phyloP scores from a whole-genome alignment of 1,284 basidiomycete genomes.

The Papiliotrema fonsecae region DNA sequence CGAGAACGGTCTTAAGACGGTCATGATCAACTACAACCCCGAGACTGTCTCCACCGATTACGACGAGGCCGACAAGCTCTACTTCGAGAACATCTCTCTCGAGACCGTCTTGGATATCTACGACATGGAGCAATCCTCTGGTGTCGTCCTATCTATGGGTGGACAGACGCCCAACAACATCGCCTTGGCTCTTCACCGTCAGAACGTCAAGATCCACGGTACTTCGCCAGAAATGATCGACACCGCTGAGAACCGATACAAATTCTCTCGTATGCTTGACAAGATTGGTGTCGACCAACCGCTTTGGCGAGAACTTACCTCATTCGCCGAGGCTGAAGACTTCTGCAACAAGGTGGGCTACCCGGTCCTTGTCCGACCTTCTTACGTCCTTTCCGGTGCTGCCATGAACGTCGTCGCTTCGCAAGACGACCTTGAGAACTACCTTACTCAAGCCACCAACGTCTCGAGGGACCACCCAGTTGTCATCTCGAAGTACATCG shows the following conservation, averaged over 20 bases:
- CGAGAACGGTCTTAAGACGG: slow-evolving; percentile 87
- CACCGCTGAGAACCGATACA: slow-evolving; percentile 98
- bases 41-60: slow-evolving; percentile 99
- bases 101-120: slow-evolving; percentile 98
- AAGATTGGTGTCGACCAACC: slow-evolving; percentile 98
- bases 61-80: slow-evolving; percentile 95
- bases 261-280: slow-evolving; percentile 96
- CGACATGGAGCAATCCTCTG: slow-evolving; percentile 80
- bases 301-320: slow-evolving; percentile 92
- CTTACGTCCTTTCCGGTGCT: slow-evolving; percentile 95
- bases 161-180: slow-evolving; percentile 99
- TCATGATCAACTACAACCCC: slow-evolving; percentile 99
- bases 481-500: slow-evolving; percentile 98
- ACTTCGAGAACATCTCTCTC: slow-evolving; percentile 97
- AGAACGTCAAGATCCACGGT: slow-evolving; percentile 96
- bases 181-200: slow-evolving; percentile 83
- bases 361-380: slow-evolving; percentile 93
- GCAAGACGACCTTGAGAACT: slow-evolving; percentile 81
- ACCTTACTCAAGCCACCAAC: slow-evolving; percentile 91
- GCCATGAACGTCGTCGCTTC: slow-evolving; percentile 99
- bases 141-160: slow-evolving; percentile 96
- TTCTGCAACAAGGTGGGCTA: slow-evolving; percentile 92
- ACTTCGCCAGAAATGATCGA: slow-evolving; percentile 99
- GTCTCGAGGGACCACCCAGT: slow-evolving; percentile 97
- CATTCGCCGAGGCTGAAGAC: slow-evolving; percentile 75